These are phyloP conservation scores for Leccinum angustisporum DNA, from an alignment of 1,284 basidiomycete species.

Conservation along the genomic window DNA sequence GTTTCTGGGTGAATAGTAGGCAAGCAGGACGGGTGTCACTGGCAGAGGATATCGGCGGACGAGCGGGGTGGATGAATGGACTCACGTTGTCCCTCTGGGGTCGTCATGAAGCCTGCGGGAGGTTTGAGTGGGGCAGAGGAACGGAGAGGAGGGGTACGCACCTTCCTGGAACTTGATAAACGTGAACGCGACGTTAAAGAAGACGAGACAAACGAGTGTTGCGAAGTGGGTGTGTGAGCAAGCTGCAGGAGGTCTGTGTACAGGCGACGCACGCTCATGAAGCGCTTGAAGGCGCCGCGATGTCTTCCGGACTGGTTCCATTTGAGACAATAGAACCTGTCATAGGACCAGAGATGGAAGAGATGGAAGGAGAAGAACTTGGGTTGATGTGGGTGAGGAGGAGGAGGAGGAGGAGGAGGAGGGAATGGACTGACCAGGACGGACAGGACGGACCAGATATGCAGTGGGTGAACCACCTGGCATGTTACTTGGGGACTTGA, in stretches of 20 bases:
- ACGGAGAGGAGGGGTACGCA: conserved; percentile 25
- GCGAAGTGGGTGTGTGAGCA: conserved; percentile 63
- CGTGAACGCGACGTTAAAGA: conserved; percentile 60
- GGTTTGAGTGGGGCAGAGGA: conserved; percentile 3
- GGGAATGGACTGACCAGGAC: conserved; percentile 47
- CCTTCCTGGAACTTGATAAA: conserved; percentile 71
- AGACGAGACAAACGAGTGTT: conserved; percentile 59
- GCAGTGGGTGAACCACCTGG: conserved; percentile 65
- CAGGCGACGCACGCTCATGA: conserved; percentile 66
- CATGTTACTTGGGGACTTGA: conserved; percentile 35
- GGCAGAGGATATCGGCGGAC: conserved; percentile 14
- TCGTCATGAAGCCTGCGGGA: conserved; percentile 42
- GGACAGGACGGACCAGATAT: conserved; percentile 68
- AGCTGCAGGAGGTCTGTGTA: background rate
- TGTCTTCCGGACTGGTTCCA: conserved; percentile 67
- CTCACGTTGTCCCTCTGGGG: conserved; percentile 41
- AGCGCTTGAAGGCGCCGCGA: conserved; percentile 74
- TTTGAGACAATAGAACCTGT: conserved; percentile 66
- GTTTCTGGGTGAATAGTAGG: conserved; percentile 44
- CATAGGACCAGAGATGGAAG: conserved; percentile 72
- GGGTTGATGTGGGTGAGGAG: background rate
- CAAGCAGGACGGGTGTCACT: conserved; percentile 59
- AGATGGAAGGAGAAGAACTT: conserved; percentile 64
- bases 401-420: too few relatives aligned
- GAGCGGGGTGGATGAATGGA: conserved; percentile 1